Base-by-base conservation (phyloP, 768 basidiomycete genomes). In the Xerocomus spinulosus region DNA sequence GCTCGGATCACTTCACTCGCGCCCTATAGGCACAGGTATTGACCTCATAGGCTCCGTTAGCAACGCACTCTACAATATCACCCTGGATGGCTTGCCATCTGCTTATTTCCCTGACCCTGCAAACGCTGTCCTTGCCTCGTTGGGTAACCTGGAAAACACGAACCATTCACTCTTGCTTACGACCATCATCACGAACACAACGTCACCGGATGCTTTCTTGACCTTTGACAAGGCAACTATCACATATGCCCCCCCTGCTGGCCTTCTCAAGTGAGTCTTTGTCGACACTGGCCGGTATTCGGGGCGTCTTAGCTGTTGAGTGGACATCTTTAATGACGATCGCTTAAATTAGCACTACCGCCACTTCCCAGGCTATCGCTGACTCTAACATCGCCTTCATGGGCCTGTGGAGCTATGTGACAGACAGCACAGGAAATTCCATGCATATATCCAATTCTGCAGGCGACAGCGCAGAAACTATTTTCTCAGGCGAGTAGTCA, bases 171-270 rank as follows among this genome's bases (percentile, higher is more conserved):
- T 90, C 42, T 67, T 75, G 26, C 68, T 90, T 45, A 77, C 73
- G 35, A 72, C 79, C 9, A 67, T 67, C 43, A 78, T 66, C 52
- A 64, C 57, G 54, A 57, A 62, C 41, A 43, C 61, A 18, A 43
- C 59, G 54, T 58, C 67, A 18, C 57, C 70, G 3, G 44, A 61
- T 15, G 66, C 74, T 5, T 69, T 72, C 51, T 60, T 89, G 12
- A 68, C 66, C 18, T 85, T 89, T 61, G 78, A 83, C 53, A 68
- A 71, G 48, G 85, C 82, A 1, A 58, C 77, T 35, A 68, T 87
- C 41, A 72, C 68, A 26, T 71, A 73, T 15, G 56, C 57, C 46
- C 63, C 67, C 25, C 70, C 69, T 48, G 46, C 57, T 42, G 62
- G 50, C 41, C 33, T 40, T 37, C 34, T 56, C 40, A 70, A 70